Evolutionary conservation across 2,329 filamentous ascomycete genomes (phyloP).

Genomic region (Colletotrichum godetiae): DNA sequence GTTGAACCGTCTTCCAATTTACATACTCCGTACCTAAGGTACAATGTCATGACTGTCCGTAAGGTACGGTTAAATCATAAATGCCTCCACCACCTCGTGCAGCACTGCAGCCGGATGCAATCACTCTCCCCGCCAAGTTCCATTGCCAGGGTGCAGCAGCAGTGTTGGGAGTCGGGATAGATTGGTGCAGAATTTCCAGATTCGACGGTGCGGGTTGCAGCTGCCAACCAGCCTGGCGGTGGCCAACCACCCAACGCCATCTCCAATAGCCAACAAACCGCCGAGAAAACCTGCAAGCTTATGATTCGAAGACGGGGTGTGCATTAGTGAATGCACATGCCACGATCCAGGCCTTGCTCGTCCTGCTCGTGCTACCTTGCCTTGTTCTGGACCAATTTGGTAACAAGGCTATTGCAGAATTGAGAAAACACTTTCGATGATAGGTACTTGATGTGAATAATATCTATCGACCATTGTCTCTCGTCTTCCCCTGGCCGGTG

Average conservation of each 20-base stretch:
- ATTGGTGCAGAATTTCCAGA: not conserved
- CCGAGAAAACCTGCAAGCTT: not conserved
- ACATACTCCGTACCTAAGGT: too few species aligned
- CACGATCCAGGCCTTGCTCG: constrained; percentile 18
- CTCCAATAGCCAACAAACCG: not conserved
- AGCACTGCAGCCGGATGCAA: not conserved
- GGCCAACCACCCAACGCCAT: not conserved
- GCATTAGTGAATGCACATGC: not conserved
- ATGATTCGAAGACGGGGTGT: not conserved
- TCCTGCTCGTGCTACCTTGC: not conserved
- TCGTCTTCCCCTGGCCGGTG: too few species aligned
- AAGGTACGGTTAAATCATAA: constrained; percentile 1
- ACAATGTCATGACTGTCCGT: not conserved
- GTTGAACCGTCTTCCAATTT: too few species aligned
- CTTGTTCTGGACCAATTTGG: too few species aligned
- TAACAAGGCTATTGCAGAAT: not conserved
- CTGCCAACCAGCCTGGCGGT: constrained; percentile 4
- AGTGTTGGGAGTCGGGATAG: not conserved
- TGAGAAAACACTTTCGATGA: not conserved
- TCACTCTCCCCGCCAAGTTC: not conserved
- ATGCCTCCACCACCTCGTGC: not conserved
- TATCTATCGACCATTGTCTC: too few species aligned
- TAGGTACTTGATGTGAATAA: not conserved
- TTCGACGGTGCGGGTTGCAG: constrained; percentile 3
- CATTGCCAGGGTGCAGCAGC: not conserved